These are phyloP conservation scores for Paraconiothyrium sp. DNA, from an alignment of 2,329 filamentous ascomycete genomes.

Conservation along the genomic window DNA sequence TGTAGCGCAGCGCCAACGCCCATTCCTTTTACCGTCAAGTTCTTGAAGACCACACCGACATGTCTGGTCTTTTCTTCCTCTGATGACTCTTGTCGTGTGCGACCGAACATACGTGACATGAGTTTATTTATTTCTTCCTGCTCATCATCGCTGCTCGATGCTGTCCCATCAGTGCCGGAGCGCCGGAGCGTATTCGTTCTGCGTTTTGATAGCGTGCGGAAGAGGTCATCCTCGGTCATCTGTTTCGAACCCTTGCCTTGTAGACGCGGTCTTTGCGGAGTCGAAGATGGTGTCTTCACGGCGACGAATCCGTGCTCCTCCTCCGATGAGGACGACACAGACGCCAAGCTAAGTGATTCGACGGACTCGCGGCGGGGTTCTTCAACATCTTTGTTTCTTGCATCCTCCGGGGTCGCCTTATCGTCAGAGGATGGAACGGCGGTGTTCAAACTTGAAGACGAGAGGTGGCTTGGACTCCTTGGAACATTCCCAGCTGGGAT, in stretches of 20 bases:
- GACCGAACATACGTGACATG: slow-evolving; percentile 77
- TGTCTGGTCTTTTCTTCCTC: slow-evolving; percentile 76
- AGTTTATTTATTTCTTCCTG: slow-evolving; percentile 67
- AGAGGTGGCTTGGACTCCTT: slow-evolving; percentile 18
- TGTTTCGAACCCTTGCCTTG: slow-evolving; percentile 34
- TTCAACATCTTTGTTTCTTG: neutral
- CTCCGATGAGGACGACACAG: slow-evolving; percentile 10
- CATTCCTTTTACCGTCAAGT: slow-evolving; percentile 70
- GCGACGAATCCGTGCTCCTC: slow-evolving; percentile 32
- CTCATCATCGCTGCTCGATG: slow-evolving; percentile 42
- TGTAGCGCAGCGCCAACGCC: slow-evolving; percentile 71
- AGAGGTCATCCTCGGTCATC: slow-evolving; percentile 63
- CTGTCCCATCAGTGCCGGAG: slow-evolving; percentile 35
- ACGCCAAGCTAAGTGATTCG: slow-evolving; percentile 21
- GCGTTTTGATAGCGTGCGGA: slow-evolving; percentile 60
- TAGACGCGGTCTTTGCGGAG: slow-evolving; percentile 30
- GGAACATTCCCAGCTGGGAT: neutral
- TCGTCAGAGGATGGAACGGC: slow-evolving; percentile 25
- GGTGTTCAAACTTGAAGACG: slow-evolving; percentile 24
- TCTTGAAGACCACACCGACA: slow-evolving; percentile 72
- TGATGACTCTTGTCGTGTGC: slow-evolving; percentile 69
- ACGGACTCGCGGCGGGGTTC: slow-evolving; percentile 16
- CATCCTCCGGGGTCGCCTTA: slow-evolving; percentile 12
- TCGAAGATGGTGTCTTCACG: slow-evolving; percentile 28
- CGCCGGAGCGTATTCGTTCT: slow-evolving; percentile 52